Conservation (phyloP, 179 eudicot genomes). For the Heliamphora pulchella region DNA sequence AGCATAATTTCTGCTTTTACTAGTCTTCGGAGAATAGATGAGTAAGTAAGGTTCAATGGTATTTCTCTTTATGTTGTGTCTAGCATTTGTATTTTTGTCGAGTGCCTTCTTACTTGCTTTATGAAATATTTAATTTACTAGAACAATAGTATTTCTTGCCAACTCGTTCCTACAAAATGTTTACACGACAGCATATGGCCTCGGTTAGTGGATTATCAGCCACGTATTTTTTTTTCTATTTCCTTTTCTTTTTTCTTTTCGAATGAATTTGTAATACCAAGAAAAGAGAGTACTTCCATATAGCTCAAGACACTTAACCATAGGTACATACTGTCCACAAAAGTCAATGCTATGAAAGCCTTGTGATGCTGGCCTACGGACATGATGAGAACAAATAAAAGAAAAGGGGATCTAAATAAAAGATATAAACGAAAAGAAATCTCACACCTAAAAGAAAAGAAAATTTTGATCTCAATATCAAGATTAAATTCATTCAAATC, state of each 20-base stretch:
- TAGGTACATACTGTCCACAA: background rate
- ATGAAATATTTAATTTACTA: background rate
- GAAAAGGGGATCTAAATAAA: no score
- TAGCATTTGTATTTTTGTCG: constrained; percentile 2
- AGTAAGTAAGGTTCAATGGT: constrained; percentile 55
- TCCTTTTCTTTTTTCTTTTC: background rate
- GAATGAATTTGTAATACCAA: background rate
- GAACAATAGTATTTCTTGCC: background rate
- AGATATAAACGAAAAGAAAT: no score
- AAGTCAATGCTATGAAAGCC: background rate
- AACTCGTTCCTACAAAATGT: background rate
- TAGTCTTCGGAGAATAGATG: constrained; percentile 42
- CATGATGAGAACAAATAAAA: no score
- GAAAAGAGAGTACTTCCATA: background rate
- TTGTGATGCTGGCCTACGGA: background rate
- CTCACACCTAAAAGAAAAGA: no score
- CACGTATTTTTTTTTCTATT: background rate
- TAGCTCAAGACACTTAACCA: background rate
- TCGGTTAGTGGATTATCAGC: no score
- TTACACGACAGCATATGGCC: background rate
- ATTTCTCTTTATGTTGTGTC: background rate
- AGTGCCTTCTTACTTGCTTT: background rate
- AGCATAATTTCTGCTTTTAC: constrained; percentile 59
- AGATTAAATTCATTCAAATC: no score
- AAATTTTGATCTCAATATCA: no score